Evolutionary conservation across 192 early-diverging fungal species (phyloP), one percentile per base, ranked within the genome.

Genomic region (Allomyces macrogynus): DNA sequence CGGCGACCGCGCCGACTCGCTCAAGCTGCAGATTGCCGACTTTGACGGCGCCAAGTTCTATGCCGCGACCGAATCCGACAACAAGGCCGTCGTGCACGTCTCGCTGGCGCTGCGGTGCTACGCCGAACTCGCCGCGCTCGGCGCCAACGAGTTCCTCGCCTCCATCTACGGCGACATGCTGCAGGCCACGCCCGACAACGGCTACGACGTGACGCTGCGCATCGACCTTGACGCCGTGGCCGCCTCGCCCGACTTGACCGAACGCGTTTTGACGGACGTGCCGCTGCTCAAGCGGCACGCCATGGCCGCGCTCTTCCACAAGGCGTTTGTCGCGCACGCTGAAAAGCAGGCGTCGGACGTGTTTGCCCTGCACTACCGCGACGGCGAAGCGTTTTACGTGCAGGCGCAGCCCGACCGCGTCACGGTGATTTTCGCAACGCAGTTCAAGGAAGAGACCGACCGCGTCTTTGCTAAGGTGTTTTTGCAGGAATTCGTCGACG

Each of bases 401-500:
- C 85, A 92, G 71, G 87, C 90, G 42, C 83, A 82, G 69, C 77
- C 87, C 40, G 96, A 99, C 73, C 85, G 94, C 32, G 92, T 99
- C 60, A 99, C 96, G 3, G 93, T 97, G 23, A 93, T 97, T 62
- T 99, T 97, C 75, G 89, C 87, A 32, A 95, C 93, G 12, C 77
- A 84, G 73, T 99, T 99, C 76, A 93, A 92, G 74, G 96, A 99
- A 66, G 96, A 99, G 69, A 89, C 92, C 12, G 96, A 99, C 71
- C 83, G 86, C 40, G 87, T 99, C 67, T 87, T 91, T 75, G 96
- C 93, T 62, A 89, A 86, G 67, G 91, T 99, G 32, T 99, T 99
- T 73, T 77, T 99, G 66, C 93, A 96, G 83, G 95, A 99, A 85
- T 99, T 99, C 76, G 92, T 95, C 25, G 95, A 99, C 78, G 95